Evolutionary conservation across 495 filamentous ascomycete genomes (phyloP), one percentile per base, ranked within the genome.

Genomic region (Platismatia glauca): DNA sequence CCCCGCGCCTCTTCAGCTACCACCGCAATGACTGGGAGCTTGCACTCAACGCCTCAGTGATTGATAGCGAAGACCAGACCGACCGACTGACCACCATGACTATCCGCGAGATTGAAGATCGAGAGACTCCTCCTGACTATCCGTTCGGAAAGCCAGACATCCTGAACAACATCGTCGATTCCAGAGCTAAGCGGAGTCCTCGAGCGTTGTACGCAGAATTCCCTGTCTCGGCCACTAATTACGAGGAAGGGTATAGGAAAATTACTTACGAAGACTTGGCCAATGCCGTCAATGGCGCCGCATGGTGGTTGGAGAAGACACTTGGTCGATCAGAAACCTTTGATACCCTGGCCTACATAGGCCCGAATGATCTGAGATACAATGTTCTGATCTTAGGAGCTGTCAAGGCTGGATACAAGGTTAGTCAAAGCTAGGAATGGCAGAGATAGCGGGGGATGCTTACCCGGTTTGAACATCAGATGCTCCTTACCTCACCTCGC

Each of bases 381-480:
- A 64, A 67, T 7, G 70, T 74, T 16, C 44, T 79, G 1, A 58
- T 78, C 0, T 57, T 80, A 8, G 79, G 74, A 1, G 73, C 77
- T 11, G 53, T 78, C 27, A 82, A 82, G 64, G 72, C 71, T n/a
- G 79, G 79, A 16, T 79, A 81, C 64, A 77, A 73, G 58, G 74
- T 77, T 22, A n/a, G 46, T 38, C 5, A 7, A 5, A 43, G 15
- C 39, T 20, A 20, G 16, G 20, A 43, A 20, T 4, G 3, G 20
- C 5, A 43, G 39, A 18, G 13, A 43, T 6, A 20, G 39, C 18
- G 7, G 39, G 39, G 18, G 16, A 20, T 43, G 18, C 15, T 20
- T 4, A 18, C 18, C 15, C 20, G 39, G 7, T 18, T 43, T 5
- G 16, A 18, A 4, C 16, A 43, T 18, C 39, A 43, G 39, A 43